Evolutionary conservation across 106 monocot species (phyloP), one percentile per base, ranked within the genome.

Genomic region (Phalaenopsis equestris): DNA sequence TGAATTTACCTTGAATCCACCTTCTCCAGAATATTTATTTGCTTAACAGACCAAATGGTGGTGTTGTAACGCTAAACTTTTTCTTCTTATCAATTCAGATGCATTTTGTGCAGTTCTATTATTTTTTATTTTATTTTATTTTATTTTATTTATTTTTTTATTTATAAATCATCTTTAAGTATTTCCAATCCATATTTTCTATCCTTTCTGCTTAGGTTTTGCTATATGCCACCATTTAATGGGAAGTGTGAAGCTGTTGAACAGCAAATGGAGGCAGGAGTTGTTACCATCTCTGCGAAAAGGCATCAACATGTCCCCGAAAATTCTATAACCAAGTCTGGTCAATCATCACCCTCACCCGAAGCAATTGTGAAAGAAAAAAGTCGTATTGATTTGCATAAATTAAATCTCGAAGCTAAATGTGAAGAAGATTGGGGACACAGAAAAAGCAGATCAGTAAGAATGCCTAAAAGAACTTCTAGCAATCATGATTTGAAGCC

Each of bases 161-260:
- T 52, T 52, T 52, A 12, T 14, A 52, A 52, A 10, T 52, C 52
- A 14, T 52, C 52, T 52, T 52, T 14, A 12, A 52, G 14, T 52
- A 52, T 52, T 52, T 10, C 52, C 12, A 2, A 52, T 52, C 14
- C 12, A 52, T 52, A 10, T 52, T 52, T 52, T 0, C 12, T 14
- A 52, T 52, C 12, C 11, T 52, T 12, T 52, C 55, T 67, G 8
- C 3, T 82, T 18, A 93, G 92, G 92, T 93, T 93, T 83, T 93
- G 93, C 57, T 87, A 80, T 67, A 87, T 93, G 93, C 77, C 81
- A 56, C 93, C 93, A 42, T 93, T 87, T 75, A 78, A 77, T 77
- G 93, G 90, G 36, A 77, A 47, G 23, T 93, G 93, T 80, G 90
- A 88, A 80, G 73, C 14, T 83, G 80, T 85, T 76, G 90, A 90